Percentiles rank a stretch among this genome's conserved stretches.
phyloP scores from a whole-genome alignment of 805 yeast genomes.

The Sugiyamaella mastotermitis region DNA sequence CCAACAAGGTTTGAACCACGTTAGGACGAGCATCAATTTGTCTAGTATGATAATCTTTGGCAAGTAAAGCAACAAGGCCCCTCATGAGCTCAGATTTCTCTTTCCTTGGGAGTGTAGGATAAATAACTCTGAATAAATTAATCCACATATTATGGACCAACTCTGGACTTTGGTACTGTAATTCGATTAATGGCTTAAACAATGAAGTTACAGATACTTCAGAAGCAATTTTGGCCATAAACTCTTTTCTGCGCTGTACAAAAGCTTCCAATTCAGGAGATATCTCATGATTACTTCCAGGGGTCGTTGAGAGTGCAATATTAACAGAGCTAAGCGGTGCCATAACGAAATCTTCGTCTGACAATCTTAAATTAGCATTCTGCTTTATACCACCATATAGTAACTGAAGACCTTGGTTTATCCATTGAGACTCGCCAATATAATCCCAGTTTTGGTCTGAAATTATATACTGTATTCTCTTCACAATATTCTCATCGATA shows the following conservation, averaged over 20 bases:
- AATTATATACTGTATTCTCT: conserved; percentile 79
- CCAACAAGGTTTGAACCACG: conserved; percentile 76
- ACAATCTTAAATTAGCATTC: conserved; percentile 41
- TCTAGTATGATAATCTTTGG: conserved; percentile 89
- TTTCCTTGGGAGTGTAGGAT: conserved; percentile 64
- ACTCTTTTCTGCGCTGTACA: conserved; percentile 1
- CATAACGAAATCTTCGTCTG: conserved; percentile 36
- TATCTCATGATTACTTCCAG: neutral
- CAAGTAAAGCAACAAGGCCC: conserved; percentile 66
- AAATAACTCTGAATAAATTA: conserved; percentile 74
- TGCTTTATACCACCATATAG: conserved; percentile 70
- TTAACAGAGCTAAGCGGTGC: conserved; percentile 21
- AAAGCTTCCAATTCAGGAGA: neutral
- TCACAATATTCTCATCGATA: conserved; percentile 68
- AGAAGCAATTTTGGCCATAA: neutral
- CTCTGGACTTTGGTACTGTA: conserved; percentile 75
- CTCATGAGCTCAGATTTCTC: conserved; percentile 83
- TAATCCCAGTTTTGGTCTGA: conserved; percentile 97
- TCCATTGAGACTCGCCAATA: conserved; percentile 88
- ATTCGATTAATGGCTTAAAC: conserved; percentile 64
- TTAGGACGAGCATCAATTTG: conserved; percentile 84
- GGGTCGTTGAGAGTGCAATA: neutral
- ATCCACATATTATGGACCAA: conserved; percentile 83
- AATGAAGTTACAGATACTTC: neutral
- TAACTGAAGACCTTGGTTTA: conserved; percentile 86